Evolutionary conservation across 495 filamentous ascomycete species (phyloP).

Genomic region (Aspergillus campestris): DNA sequence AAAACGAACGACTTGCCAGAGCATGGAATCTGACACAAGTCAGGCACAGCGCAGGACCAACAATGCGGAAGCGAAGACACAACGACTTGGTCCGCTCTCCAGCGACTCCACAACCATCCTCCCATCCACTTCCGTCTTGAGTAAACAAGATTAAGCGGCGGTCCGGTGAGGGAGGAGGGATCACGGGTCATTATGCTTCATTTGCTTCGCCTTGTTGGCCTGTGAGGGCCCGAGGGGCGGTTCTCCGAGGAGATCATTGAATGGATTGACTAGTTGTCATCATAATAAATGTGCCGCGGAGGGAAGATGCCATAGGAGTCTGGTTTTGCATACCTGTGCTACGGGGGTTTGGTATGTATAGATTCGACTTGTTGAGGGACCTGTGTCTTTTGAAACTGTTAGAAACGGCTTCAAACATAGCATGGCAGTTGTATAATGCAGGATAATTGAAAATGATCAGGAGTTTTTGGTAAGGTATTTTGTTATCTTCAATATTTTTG

Average conservation of each 20-base stretch:
- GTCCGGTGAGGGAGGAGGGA: constrained; percentile 57
- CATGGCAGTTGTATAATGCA: constrained; percentile 5
- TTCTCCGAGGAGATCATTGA: constrained; percentile 80
- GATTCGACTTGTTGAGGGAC: background rate
- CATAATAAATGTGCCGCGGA: constrained; percentile 41
- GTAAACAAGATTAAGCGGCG: constrained; percentile 12
- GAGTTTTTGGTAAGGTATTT: constrained; percentile 69
- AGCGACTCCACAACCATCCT: constrained; percentile 91
- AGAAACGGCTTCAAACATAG: constrained; percentile 9
- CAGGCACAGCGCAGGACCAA: constrained; percentile 37
- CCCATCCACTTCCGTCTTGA: constrained; percentile 28
- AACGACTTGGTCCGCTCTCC: constrained; percentile 24
- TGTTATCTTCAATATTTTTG: constrained; percentile 68
- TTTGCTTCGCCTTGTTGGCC: constrained; percentile 12
- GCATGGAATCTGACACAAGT: constrained; percentile 29
- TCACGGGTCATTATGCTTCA: constrained; percentile 46
- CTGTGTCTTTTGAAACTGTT: constrained; percentile 18
- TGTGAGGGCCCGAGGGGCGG: constrained; percentile 30
- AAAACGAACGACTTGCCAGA: constrained; percentile 45
- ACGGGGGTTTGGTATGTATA: constrained; percentile 1
- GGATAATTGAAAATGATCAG: constrained; percentile 33
- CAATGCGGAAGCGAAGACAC: constrained; percentile 14
- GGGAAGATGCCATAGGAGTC: constrained; percentile 2
- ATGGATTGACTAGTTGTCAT: constrained; percentile 99
- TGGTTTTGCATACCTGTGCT: constrained; percentile 7